phyloP scores from a whole-genome alignment of 129 eudicot species.

The Mikania micrantha region DNA sequence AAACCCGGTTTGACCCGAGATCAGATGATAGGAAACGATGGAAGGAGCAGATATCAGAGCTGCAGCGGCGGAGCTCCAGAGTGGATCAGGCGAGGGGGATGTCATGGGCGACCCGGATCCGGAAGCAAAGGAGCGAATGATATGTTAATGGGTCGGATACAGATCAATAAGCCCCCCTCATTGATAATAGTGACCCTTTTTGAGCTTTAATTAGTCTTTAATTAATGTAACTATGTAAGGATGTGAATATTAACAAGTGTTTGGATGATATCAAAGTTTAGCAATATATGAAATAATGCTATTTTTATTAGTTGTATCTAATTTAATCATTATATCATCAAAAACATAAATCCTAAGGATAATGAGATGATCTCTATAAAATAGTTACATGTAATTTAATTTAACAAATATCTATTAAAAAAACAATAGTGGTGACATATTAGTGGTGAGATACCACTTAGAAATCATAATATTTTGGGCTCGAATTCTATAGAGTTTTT shows the following conservation, averaged over 20 bases:
- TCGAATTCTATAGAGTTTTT: no score
- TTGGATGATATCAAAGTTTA: background rate
- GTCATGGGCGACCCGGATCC: conserved; percentile 50
- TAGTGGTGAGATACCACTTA: no score
- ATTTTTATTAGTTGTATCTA: no score
- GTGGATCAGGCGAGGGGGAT: conserved; percentile 4
- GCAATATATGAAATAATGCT: no score
- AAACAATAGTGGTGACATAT: no score
- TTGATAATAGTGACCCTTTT: no score
- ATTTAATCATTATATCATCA: no score
- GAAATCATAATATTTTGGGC: no score
- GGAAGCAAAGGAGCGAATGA: conserved; percentile 23
- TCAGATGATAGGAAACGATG: conserved; percentile 34
- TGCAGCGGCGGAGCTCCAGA: conserved; percentile 21
- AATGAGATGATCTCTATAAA: no score
- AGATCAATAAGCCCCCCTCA: background rate
- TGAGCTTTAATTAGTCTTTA: background rate
- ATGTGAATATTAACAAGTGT: background rate
- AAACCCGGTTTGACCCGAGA: conserved; percentile 23
- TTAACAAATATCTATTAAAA: no score
- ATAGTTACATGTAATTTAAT: no score
- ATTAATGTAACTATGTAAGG: background rate
- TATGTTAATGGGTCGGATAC: conserved; percentile 8
- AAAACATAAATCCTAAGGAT: no score
- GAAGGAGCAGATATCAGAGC: conserved; percentile 40